These are phyloP conservation scores for Cyberlindnera xishuangbannaensis DNA, from an alignment of 805 yeast genomes.

Conservation along the genomic window DNA sequence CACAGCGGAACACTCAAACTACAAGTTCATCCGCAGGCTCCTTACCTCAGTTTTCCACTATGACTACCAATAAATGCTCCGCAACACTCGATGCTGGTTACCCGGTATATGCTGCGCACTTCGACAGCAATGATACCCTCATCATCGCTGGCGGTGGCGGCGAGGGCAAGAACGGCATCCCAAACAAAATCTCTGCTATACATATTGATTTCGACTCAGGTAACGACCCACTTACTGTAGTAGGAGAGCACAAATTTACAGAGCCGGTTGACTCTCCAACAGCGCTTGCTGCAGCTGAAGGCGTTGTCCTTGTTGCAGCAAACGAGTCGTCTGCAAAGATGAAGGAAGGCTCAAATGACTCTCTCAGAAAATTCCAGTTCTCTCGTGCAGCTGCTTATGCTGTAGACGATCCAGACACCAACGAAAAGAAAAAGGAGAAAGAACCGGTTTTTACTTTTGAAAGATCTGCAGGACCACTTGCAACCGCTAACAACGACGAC, in stretches of 20 bases:
- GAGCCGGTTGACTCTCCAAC: constrained; percentile 84
- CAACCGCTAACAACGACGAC: constrained; percentile 44
- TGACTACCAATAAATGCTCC: too few relatives aligned
- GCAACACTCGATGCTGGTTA: constrained; percentile 32
- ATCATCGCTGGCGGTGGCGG: constrained; percentile 94
- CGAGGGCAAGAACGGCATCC: constrained; percentile 83
- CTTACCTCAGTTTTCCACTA: too few relatives aligned
- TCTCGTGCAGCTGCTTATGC: too few relatives aligned
- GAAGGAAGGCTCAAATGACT: constrained; percentile 58
- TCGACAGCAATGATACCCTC: constrained; percentile 52
- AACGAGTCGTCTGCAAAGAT: constrained; percentile 61
- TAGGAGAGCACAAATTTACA: constrained; percentile 55
- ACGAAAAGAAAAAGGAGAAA: constrained; percentile 34
- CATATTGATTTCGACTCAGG: constrained; percentile 46
- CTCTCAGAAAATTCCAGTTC: constrained; percentile 54
- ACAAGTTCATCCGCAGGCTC: too few relatives aligned
- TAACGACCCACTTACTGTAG: constrained; percentile 42
- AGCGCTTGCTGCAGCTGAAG: constrained; percentile 53
- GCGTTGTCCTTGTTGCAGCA: constrained; percentile 61
- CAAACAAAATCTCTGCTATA: constrained; percentile 72
- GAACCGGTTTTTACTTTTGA: constrained; percentile 44
- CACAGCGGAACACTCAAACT: too few relatives aligned
- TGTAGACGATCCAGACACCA: constrained; percentile 1
- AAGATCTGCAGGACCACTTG: constrained; percentile 51
- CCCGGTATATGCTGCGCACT: constrained; percentile 79